These are phyloP conservation scores for Candida ortonii DNA, from an alignment of 805 yeast species.

Conservation along the genomic window DNA sequence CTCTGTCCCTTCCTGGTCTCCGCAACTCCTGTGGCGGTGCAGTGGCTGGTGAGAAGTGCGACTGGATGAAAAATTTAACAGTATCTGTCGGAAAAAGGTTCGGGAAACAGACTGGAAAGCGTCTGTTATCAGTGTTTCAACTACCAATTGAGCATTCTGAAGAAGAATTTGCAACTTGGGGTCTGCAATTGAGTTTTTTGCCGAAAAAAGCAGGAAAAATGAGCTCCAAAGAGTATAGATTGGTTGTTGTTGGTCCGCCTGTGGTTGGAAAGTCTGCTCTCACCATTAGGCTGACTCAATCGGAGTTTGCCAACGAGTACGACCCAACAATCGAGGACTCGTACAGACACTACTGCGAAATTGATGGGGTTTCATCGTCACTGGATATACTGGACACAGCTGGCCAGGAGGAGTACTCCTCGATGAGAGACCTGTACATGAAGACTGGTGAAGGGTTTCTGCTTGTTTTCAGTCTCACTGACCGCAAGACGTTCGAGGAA, in stretches of 20 bases:
- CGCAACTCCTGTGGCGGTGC: no score
- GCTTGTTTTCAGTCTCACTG: conserved; percentile 84
- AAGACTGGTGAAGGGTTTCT: conserved; percentile 93
- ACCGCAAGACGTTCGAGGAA: conserved; percentile 81
- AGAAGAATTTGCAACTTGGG: no score
- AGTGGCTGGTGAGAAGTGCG: no score
- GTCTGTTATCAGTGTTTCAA: no score
- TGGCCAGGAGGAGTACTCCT: conserved; percentile 95
- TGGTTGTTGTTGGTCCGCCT: conserved; percentile 98
- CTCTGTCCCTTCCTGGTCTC: no score
- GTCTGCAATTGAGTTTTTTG: no score
- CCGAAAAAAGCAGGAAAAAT: no score
- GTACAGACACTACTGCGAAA: conserved; percentile 80
- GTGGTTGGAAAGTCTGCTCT: conserved; percentile 98
- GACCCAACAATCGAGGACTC: conserved; percentile 97
- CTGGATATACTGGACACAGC: conserved; percentile 95
- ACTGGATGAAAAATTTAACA: no score
- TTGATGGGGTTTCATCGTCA: conserved; percentile 74
- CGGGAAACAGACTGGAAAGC: no score
- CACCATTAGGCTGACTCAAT: conserved; percentile 91
- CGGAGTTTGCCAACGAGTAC: conserved; percentile 94
- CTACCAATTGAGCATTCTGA: no score
- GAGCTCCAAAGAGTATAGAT: conserved; percentile 65
- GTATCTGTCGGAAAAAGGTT: no score
- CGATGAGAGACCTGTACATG: conserved; percentile 93